phyloP scores from a whole-genome alignment of 177 flowering plant genomes.

The Vitis hybrid region DNA sequence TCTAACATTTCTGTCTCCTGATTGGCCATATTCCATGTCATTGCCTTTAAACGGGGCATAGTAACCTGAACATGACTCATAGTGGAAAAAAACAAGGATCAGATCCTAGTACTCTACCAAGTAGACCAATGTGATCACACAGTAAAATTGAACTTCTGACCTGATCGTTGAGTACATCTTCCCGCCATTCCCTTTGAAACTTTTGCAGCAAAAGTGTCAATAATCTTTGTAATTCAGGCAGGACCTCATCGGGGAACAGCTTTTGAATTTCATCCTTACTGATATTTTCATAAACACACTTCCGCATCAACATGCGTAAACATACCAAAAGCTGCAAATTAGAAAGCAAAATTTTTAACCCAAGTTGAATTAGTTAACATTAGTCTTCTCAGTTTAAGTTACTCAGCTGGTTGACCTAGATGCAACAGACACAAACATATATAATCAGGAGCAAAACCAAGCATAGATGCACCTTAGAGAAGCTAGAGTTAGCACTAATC shows the following conservation, averaged over 20 bases:
- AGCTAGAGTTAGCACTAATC: too few relatives aligned
- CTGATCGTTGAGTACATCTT: constrained; percentile 60
- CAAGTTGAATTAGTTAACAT: neutral
- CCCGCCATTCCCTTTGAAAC: constrained; percentile 74
- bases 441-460: too few relatives aligned
- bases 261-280: constrained; percentile 65
- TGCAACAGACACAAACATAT: too few relatives aligned
- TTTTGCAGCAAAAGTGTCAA: constrained; percentile 74
- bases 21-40: constrained; percentile 62
- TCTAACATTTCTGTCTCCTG: constrained; percentile 33
- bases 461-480: too few relatives aligned
- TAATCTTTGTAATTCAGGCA: constrained; percentile 64
- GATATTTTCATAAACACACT: constrained; percentile 57
- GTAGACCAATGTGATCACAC: neutral
- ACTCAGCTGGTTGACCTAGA: too few relatives aligned
- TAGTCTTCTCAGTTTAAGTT: neutral
- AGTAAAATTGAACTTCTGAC: constrained; percentile 13
- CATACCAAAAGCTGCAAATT: constrained; percentile 72
- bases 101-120: neutral
- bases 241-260: constrained; percentile 69
- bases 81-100: neutral
- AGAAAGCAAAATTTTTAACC: neutral
- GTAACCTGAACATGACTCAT: constrained; percentile 29
- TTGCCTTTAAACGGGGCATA: constrained; percentile 52
- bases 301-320: constrained; percentile 66